Evolutionary conservation across 108 stramenopile species (phyloP).

Genomic region (Skeletonema tropicum): DNA sequence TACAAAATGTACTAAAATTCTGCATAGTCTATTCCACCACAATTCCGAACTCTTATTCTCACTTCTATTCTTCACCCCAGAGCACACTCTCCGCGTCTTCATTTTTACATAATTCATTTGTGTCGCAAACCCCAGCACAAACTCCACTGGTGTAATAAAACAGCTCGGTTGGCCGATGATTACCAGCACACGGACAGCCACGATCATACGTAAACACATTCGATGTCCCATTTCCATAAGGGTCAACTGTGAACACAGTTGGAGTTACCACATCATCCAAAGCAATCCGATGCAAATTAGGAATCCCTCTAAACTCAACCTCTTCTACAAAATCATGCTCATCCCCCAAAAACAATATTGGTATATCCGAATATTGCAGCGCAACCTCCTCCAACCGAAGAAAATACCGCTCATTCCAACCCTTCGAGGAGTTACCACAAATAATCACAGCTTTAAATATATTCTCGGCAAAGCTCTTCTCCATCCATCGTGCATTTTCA

Average conservation of each 20-base stretch:
- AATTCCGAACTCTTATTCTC: neutral
- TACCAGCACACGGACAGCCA: neutral
- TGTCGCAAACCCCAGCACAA: neutral
- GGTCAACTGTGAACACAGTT: neutral
- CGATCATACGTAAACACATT: slow-evolving; percentile 2
- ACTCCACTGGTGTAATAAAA: neutral
- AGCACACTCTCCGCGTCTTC: neutral
- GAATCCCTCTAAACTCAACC: neutral
- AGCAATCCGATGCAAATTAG: neutral
- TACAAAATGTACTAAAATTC: neutral
- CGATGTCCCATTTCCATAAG: neutral
- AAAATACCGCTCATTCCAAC: neutral
- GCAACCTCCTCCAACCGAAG: neutral
- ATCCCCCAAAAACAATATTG: slow-evolving; percentile 5
- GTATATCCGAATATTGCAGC: neutral
- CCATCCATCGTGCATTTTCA: neutral
- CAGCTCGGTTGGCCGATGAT: neutral
- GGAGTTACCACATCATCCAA: slow-evolving; percentile 7
- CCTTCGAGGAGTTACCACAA: neutral
- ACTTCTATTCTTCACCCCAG: neutral
- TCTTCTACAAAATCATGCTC: neutral
- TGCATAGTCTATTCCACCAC: neutral
- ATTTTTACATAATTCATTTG: neutral
- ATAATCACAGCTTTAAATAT: neutral
- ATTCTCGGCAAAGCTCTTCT: neutral